Evolutionary conservation across 1,284 basidiomycete species (phyloP), one percentile per base, ranked within the genome.

Genomic region (Apiotrichum brassicae): DNA sequence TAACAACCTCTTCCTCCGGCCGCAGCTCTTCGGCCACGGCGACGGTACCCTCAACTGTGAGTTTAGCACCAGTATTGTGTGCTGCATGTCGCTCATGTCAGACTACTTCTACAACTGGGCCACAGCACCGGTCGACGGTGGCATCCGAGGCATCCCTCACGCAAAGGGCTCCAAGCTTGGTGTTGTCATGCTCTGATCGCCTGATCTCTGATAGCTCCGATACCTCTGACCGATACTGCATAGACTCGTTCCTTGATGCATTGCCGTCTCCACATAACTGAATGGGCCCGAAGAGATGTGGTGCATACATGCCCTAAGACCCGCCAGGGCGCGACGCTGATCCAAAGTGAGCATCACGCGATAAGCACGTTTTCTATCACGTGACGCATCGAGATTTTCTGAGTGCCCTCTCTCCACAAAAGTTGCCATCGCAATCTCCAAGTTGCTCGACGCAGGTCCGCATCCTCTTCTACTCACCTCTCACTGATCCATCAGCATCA

Each of bases 51-150:
- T 97, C 40, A 68, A 65, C 51, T 68, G 61, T 66, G 53, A 57
- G 61, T 58, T 19, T 18, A n/a, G n/a, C n/a, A n/a, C n/a, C n/a
- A n/a, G n/a, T n/a, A n/a, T n/a, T n/a, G n/a, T n/a, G n/a, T n/a
- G n/a, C n/a, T n/a, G n/a, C n/a, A 41, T 9, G 12, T 18, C 12
- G 22, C 39, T 51, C 20, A 54, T 30, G 9, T 11, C 51, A 67
- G 65, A 85, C 71, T 95, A 97, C 72, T 75, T 97, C 47, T 97
- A 92, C 75, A 94, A 94, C 71, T 94, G 89, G 88, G 79, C 84
- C 56, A 90, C 87, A n/a, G 75, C 81, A 8, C 78, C 81, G 12
- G 73, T 93, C 49, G 82, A 88, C 44, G 89, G 89, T 16, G 73
- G 72, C 18, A 61, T 61, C 24, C 49, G 59, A 26, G 58, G 56